Percentiles rank a stretch among this genome's conserved stretches.
Conservation (phyloP, 257 asterid species). For the Fraxinus excelsior region DNA sequence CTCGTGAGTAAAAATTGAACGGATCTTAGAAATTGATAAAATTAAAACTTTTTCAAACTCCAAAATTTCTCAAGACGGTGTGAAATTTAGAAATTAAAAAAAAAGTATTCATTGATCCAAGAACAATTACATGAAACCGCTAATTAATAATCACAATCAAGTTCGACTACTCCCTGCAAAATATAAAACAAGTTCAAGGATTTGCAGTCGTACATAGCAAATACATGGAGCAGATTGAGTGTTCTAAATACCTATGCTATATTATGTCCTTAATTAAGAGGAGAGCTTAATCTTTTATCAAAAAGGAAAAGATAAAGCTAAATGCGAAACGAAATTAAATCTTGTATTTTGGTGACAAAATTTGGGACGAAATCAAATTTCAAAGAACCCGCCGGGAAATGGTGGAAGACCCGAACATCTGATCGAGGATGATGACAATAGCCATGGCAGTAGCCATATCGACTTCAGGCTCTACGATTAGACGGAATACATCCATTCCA, state of each 20-base stretch:
- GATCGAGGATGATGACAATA: conserved; percentile 67
- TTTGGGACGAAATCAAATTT: not conserved
- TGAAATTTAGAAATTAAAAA: not conserved
- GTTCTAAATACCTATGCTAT: not conserved
- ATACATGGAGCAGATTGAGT: not conserved
- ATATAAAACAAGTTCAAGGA: not conserved
- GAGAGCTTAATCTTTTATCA: conserved; percentile 21
- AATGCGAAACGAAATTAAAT: not conserved
- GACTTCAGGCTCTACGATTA: conserved; percentile 50
- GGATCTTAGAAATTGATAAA: too few relatives aligned
- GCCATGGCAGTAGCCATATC: conserved; percentile 61
- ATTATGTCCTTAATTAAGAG: not conserved
- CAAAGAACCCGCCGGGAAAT: not conserved
- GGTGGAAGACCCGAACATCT: conserved; percentile 55
- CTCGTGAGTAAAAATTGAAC: too few relatives aligned
- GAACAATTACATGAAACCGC: not conserved
- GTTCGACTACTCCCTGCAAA: not conserved
- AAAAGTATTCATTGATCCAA: not conserved
- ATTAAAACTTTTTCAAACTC: not conserved
- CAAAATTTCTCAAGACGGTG: too few relatives aligned
- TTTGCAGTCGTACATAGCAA: not conserved
- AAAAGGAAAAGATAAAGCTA: conserved; percentile 28
- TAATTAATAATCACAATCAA: not conserved
- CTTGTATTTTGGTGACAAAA: not conserved
- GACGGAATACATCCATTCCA: conserved; percentile 64